phyloP scores from a whole-genome alignment of 768 basidiomycete species.

The Boletus sp. region DNA sequence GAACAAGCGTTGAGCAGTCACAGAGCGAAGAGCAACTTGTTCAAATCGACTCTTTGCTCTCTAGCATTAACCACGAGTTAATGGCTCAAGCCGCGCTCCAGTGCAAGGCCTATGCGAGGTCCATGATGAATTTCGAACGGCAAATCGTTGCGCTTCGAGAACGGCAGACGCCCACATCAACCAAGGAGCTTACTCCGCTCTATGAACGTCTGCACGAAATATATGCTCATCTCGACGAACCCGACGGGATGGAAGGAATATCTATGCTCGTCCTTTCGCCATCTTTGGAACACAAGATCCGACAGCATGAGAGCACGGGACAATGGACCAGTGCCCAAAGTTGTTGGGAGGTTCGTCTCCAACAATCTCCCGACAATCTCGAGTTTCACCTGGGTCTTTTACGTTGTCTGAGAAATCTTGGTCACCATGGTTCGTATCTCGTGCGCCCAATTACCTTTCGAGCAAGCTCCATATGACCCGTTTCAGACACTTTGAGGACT shows the following conservation, averaged over 20 bases:
- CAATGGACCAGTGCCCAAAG: constrained; percentile 98
- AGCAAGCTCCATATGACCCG: not conserved
- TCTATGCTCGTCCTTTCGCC: constrained; percentile 87
- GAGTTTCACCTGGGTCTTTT: constrained; percentile 87
- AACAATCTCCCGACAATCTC: constrained; percentile 86
- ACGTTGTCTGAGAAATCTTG: constrained; percentile 88
- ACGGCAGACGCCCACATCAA: constrained; percentile 37
- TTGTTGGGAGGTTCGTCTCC: constrained; percentile 96
- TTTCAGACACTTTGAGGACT: constrained; percentile 87
- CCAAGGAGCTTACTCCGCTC: constrained; percentile 46
- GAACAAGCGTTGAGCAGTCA: constrained; percentile 35
- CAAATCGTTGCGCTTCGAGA: constrained; percentile 59
- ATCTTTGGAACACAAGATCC: constrained; percentile 91
- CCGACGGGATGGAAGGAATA: constrained; percentile 98
- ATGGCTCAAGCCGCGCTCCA: constrained; percentile 93
- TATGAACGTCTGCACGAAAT: constrained; percentile 95
- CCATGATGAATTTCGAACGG: constrained; percentile 93
- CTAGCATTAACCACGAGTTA: constrained; percentile 80
- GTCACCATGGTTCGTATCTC: constrained; percentile 84
- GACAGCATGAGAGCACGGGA: constrained; percentile 96
- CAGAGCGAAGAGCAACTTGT: constrained; percentile 59
- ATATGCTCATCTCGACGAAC: constrained; percentile 94
- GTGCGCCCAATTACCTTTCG: not conserved
- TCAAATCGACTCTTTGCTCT: constrained; percentile 76
- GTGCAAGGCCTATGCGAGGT: constrained; percentile 91